Base-by-base conservation (phyloP, 1,284 basidiomycete species). In the Trametes sp. region DNA sequence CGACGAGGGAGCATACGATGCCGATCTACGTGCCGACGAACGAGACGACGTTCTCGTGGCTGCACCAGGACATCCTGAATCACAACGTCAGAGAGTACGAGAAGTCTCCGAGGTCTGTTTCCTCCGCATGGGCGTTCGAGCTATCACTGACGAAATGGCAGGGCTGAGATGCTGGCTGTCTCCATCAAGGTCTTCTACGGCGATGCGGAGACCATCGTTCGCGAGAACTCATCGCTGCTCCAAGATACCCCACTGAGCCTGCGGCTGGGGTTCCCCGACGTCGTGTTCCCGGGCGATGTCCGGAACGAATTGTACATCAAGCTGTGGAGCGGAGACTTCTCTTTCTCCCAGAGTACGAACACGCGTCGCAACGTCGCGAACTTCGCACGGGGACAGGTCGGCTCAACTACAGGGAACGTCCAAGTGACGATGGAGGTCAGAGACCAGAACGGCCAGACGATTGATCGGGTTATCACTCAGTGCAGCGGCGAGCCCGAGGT, bases 241-340 rank as follows among this genome's bases (percentile, higher is more conserved):
- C 89, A 92, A 61, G 93, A 93, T 67, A 86, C 88, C 6, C 91
- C 95, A 0, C 83, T 90, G 41, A 96, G 95, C 1, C 81, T 92
- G 21, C 90, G 95, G 7, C 87, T 99, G n/a, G 95, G 96, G 29
- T 99, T 99, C 74, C 94, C 96, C 0, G 97, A 98, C 70, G 95
- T 98, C 1, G 96, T 98, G 10, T 96, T 96, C 73, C 96, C 96
- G 1, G 95, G 93, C 9, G 92, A 95, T 67, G 79, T 87, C n/a
- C 88, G 96, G 23, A 98, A 98, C 72, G 96, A 98, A 71, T 84
- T 98, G 9, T 98, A 98, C 76, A 86, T 98, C 81, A 98, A 96
- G 74, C 84, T 98, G 1, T 96, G 94, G 94, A 90, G 89, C 54
- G 96, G 93, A 28, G 90, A 93, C 66, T 98, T 97, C 72, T 79